Evolutionary conservation across 371 early-diverging fungal species (phyloP).

Genomic region (Basidiobolus meristosporus): DNA sequence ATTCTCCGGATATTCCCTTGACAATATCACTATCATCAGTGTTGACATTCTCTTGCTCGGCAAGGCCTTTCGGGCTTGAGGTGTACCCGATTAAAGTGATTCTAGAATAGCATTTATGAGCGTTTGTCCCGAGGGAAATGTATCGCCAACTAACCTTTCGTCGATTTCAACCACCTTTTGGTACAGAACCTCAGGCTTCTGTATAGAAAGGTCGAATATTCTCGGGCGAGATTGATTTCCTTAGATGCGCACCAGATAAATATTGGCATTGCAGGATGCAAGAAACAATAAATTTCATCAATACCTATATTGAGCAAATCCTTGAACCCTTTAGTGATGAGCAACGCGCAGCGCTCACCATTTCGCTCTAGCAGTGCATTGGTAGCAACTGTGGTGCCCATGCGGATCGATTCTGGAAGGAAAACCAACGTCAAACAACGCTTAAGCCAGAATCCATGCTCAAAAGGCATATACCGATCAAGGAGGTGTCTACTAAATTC

Average conservation of each 20-base stretch:
- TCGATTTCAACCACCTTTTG: conserved; percentile 70
- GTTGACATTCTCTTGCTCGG: conserved; percentile 20
- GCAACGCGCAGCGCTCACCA: conserved; percentile 69
- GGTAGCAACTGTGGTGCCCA: conserved; percentile 96
- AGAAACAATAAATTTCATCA: neutral
- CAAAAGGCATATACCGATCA: conserved; percentile 24
- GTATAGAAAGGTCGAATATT: conserved; percentile 81
- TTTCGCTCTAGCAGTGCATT: conserved; percentile 82
- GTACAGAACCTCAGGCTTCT: conserved; percentile 69
- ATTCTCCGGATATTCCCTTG: conserved; percentile 77
- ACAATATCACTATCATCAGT: conserved; percentile 12
- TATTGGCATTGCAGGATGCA: neutral
- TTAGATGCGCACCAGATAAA: conserved; percentile 20
- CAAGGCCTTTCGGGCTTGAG: too few relatives aligned
- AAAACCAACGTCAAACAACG: neutral
- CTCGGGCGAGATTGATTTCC: conserved; percentile 87
- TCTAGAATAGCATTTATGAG: too few relatives aligned
- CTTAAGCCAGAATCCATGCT: neutral
- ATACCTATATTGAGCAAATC: conserved; percentile 42
- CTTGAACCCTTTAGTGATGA: conserved; percentile 85
- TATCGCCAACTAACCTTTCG: conserved; percentile 36
- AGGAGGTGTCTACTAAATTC: conserved; percentile 49
- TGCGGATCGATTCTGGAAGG: conserved; percentile 55
- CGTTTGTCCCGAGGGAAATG: conserved; percentile 8
- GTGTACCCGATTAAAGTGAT: too few relatives aligned